Conservation (phyloP, 139 green algal genomes). For the Pseudopediastrum boryanum region DNA sequence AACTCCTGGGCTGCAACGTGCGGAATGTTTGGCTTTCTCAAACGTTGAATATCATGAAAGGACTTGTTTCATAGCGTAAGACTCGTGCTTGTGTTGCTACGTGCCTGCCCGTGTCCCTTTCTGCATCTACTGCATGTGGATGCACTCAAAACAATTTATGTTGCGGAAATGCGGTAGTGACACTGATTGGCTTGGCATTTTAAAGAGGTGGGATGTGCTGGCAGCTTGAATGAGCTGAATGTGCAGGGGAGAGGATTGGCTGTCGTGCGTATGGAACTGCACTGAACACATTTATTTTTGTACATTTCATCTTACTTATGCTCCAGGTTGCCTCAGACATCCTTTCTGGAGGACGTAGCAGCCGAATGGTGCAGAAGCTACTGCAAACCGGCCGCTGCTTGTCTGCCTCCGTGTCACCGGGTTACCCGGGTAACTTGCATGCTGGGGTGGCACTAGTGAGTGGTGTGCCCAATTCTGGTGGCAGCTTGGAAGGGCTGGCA, state of each 20-base stretch:
- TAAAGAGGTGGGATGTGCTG: background rate
- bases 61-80: too few relatives aligned
- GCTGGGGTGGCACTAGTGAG: conserved; percentile 46
- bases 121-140: background rate
- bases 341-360: conserved; percentile 57
- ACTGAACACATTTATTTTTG: background rate
- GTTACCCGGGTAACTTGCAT: conserved; percentile 72
- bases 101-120: background rate
- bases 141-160: background rate
- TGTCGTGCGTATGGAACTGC: too few relatives aligned
- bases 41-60: background rate
- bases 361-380: conserved; percentile 61
- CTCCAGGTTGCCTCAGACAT: conserved; percentile 61
- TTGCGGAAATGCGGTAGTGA: background rate
- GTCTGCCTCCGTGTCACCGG: conserved; percentile 38
- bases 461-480: conserved; percentile 39
- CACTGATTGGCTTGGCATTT: background rate
- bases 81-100: too few relatives aligned
- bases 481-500: background rate
- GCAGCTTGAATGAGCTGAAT: too few relatives aligned
- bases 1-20: background rate
- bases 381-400: conserved; percentile 58
- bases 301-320: background rate
- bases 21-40: too few relatives aligned
- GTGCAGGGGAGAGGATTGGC: too few relatives aligned